These are phyloP conservation scores for Dovyalis caffra DNA, from an alignment of 345 rosid genomes.

Conservation along the genomic window DNA sequence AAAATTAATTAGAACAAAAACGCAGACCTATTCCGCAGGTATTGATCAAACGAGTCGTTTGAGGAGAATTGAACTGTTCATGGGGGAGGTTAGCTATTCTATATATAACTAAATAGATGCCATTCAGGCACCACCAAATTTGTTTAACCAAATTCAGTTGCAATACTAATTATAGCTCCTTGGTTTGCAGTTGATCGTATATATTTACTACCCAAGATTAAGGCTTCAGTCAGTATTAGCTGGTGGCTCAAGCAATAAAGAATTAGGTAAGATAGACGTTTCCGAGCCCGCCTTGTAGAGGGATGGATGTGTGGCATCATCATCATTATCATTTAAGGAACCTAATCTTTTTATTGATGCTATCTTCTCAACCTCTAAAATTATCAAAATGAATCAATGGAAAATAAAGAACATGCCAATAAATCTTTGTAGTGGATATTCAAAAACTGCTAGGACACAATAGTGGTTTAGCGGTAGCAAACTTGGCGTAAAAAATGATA, in stretches of 20 bases:
- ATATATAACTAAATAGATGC: background rate
- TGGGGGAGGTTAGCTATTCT: background rate
- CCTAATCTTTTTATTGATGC: background rate
- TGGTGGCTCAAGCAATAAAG: background rate
- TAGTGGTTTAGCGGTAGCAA: too few species aligned
- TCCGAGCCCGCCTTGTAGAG: background rate
- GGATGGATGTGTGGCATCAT: background rate
- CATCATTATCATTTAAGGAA: background rate
- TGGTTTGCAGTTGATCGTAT: background rate
- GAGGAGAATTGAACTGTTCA: background rate
- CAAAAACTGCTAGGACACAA: too few species aligned
- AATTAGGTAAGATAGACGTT: background rate
- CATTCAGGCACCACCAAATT: background rate
- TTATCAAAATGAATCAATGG: too few species aligned
- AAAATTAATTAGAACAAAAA: background rate
- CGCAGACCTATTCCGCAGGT: background rate
- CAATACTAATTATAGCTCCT: background rate
- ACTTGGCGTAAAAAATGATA: too few species aligned
- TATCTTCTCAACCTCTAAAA: background rate
- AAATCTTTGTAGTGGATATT: background rate
- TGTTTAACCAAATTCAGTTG: background rate
- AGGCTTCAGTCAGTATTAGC: background rate
- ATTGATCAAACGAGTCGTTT: background rate
- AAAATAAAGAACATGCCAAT: background rate
- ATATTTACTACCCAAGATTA: too few species aligned